Conservation (phyloP, 352 stramenopile genomes). For the Globisporangium sylvaticum region DNA sequence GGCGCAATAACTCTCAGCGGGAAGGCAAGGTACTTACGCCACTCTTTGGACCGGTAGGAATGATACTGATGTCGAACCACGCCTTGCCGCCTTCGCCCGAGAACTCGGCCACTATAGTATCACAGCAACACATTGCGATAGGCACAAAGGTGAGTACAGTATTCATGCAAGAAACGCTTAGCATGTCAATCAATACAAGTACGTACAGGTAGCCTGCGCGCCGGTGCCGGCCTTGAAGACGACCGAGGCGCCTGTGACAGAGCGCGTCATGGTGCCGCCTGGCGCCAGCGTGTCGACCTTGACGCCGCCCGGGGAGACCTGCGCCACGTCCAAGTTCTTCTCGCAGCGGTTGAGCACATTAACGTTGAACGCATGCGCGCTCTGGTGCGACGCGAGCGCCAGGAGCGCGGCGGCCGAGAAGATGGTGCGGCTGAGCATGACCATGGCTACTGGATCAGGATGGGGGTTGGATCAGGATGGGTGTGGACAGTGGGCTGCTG, state of each 20-base stretch:
- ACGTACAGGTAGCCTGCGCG: constrained; percentile 58
- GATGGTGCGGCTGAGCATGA: constrained; percentile 8
- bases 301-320: constrained; percentile 26
- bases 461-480: background rate
- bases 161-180: too few relatives aligned
- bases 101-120: constrained; percentile 56
- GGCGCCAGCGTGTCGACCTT: constrained; percentile 24
- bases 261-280: constrained; percentile 29
- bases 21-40: constrained; percentile 38
- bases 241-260: constrained; percentile 26
- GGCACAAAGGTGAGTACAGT: too few relatives aligned
- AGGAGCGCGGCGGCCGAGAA: constrained; percentile 6
- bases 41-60: constrained; percentile 57
- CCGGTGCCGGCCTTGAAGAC: constrained; percentile 47
- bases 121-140: background rate
- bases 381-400: constrained; percentile 1
- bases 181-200: too few relatives aligned
- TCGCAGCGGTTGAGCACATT: constrained; percentile 59
- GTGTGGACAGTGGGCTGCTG: constrained; percentile 3
- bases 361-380: constrained; percentile 27
- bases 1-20: background rate
- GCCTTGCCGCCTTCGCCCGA: constrained; percentile 41
- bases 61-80: constrained; percentile 78
- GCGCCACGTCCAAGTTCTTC: constrained; percentile 39
- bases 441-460: background rate